These are phyloP conservation scores for Penicillium italicum DNA, from an alignment of 2,329 filamentous ascomycete genomes.

Conservation along the genomic window DNA sequence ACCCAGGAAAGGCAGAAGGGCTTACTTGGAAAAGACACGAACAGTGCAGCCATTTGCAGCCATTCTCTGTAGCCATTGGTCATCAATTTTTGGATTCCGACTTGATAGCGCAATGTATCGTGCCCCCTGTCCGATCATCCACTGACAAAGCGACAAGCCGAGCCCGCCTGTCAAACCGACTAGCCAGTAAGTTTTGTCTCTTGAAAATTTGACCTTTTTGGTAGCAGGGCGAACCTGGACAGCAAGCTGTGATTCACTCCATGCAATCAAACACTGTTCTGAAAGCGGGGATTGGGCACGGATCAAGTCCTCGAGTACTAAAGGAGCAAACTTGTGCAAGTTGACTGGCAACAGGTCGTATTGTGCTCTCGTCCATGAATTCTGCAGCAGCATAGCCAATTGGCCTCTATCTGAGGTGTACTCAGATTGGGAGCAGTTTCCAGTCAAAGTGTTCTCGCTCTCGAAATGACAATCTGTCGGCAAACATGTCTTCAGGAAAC, in stretches of 20 bases:
- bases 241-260: conserved; percentile 9
- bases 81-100: conserved; percentile 28
- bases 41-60: conserved; percentile 18
- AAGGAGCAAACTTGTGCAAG: conserved; percentile 1
- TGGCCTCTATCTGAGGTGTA: background rate
- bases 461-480: conserved; percentile 9
- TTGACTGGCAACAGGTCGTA: conserved; percentile 9
- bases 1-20: background rate
- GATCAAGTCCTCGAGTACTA: conserved; percentile 11
- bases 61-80: conserved; percentile 22
- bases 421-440: background rate
- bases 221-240: conserved; percentile 19
- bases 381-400: conserved; percentile 4
- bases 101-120: conserved; percentile 28
- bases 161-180: conserved; percentile 28
- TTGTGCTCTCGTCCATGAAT: conserved; percentile 3
- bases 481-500: conserved; percentile 5
- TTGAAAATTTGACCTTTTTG: conserved; percentile 18
- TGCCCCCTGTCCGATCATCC: conserved; percentile 29
- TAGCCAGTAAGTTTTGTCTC: conserved; percentile 34
- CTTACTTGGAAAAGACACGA: conserved; percentile 18
- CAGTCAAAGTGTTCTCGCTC: conserved; percentile 14
- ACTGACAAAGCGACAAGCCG: conserved; percentile 30
- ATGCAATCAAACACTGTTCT: conserved; percentile 13
- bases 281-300: background rate